Evolutionary conservation across 1,284 basidiomycete species (phyloP), one percentile per base, ranked within the genome.

Genomic region (Heterobasidion parviporum): DNA sequence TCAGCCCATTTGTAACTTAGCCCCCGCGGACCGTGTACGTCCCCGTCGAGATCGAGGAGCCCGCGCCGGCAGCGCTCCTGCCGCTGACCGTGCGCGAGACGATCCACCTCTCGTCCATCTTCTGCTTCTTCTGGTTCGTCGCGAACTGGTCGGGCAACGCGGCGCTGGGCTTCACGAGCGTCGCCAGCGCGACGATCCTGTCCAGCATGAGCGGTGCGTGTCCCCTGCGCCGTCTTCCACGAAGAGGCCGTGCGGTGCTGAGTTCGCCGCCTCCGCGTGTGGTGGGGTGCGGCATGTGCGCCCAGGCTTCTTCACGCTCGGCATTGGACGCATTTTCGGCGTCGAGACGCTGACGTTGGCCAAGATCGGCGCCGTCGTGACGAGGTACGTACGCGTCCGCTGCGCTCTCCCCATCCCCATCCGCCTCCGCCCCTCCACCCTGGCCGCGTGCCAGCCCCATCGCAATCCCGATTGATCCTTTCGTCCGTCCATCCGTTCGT

Each of bases 281-380:
- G 18, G 35, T 51, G 41, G 26, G 38, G 32, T 32, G 12, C 44
- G 44, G n/a, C 14, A 36, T 55, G 54, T 18, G 35, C 50, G 50
- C 12, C 41, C 66, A 93, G 94, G 96, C 4, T 95, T 99, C 72
- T 98, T 98, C 69, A 99, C 96, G 0, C 75, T 99, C 45, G 86
- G 78, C 0, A 74, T 98, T 46, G 96, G 96, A 3, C 78, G 88
- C n/a, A 61, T 94, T 44, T 89, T 92, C 61, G 80, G 81, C 10
- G 91, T 98, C 8, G 97, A 99, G 68, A 75, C 73, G 7, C 73
- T 98, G 56, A 89, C 89, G 0, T 54, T 82, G 1, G 74, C 82
- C 8, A 97, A 97, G 70, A 71, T 94, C 44, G 72, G 76, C n/a
- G 89, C 94, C 15, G 94, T 98, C 1, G 64, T 85, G 8, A 80